Conservation (phyloP, 495 filamentous ascomycete species). For the Pseudotulostoma volvatum region DNA sequence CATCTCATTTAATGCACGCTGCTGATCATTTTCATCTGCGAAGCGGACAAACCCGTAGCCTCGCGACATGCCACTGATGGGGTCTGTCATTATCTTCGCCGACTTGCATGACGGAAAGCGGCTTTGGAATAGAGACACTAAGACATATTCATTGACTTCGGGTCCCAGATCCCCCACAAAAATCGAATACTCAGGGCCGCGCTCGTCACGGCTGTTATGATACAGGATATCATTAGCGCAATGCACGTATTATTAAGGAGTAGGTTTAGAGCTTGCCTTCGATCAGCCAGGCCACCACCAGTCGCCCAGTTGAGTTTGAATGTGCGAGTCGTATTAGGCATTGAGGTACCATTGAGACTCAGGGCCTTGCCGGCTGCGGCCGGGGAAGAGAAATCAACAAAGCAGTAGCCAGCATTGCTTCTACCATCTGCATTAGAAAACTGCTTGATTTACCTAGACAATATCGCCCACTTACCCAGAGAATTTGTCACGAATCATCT, state of each 20-base stretch:
- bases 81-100: slow-evolving; percentile 99
- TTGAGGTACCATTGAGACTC: slow-evolving; percentile 70
- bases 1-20: slow-evolving; percentile 91
- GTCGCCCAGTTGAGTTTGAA: slow-evolving; percentile 99
- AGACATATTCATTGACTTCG: slow-evolving; percentile 96
- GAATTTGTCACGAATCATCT: slow-evolving; percentile 99
- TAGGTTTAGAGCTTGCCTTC: slow-evolving; percentile 42
- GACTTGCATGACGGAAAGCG: slow-evolving; percentile 97
- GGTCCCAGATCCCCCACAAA: slow-evolving; percentile 97
- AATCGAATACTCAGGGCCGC: slow-evolving; percentile 89
- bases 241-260: slow-evolving; percentile 8
- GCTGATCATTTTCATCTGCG: slow-evolving; percentile 83
- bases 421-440: slow-evolving; percentile 37
- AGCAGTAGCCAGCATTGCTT: slow-evolving; percentile 98
- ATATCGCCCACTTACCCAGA: slow-evolving; percentile 56
- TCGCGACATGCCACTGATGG: slow-evolving; percentile 91
- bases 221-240: no score
- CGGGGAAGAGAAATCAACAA: slow-evolving; percentile 78
- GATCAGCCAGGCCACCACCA: slow-evolving; percentile 85
- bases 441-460: background rate
- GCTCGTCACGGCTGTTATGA: slow-evolving; percentile 70
- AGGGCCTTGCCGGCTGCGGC: slow-evolving; percentile 85
- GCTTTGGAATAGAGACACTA: slow-evolving; percentile 91
- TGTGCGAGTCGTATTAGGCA: slow-evolving; percentile 83
- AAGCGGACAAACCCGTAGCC: slow-evolving; percentile 98